These are phyloP conservation scores for Oldenlandia corymbosa DNA, from an alignment of 257 asterid genomes.

Conservation along the genomic window DNA sequence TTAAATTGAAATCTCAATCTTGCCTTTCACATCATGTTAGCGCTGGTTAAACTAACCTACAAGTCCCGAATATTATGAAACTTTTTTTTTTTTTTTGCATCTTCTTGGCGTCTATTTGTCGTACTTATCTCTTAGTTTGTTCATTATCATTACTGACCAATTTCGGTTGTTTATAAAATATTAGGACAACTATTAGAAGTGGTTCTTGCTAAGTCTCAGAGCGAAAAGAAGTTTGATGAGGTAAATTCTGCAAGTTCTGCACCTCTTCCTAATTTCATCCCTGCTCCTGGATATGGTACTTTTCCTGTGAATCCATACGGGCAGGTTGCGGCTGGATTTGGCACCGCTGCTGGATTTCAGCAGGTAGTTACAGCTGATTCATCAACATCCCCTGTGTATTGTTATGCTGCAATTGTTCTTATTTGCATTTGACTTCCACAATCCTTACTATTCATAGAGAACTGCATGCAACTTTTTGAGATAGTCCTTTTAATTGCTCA, in stretches of 20 bases:
- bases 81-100: no score
- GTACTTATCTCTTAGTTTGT: no score
- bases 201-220: conserved; percentile 94
- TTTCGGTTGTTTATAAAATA: conserved; percentile 15
- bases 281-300: conserved; percentile 76
- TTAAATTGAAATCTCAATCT: background rate
- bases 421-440: conserved; percentile 4
- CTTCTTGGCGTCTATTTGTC: no score
- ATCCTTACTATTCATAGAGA: no score
- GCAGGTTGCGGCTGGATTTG: conserved; percentile 61
- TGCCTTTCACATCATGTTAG: background rate
- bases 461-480: background rate
- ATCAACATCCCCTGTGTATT: conserved; percentile 1
- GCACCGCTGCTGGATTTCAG: conserved; percentile 70
- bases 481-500: background rate
- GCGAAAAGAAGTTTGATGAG: conserved; percentile 68
- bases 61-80: no score
- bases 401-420: conserved; percentile 3
- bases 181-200: conserved; percentile 83
- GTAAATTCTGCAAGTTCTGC: conserved; percentile 47
- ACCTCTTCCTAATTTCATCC: conserved; percentile 60
- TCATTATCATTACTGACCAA: background rate
- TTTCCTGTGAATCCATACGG: conserved; percentile 71
- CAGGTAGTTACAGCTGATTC: conserved; percentile 43
- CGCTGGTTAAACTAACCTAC: no score